Percentiles rank a stretch among this genome's conserved stretches.
Evolutionary conservation across 192 early-diverging fungal species (phyloP).

Genomic region (Entrophospora sp.): DNA sequence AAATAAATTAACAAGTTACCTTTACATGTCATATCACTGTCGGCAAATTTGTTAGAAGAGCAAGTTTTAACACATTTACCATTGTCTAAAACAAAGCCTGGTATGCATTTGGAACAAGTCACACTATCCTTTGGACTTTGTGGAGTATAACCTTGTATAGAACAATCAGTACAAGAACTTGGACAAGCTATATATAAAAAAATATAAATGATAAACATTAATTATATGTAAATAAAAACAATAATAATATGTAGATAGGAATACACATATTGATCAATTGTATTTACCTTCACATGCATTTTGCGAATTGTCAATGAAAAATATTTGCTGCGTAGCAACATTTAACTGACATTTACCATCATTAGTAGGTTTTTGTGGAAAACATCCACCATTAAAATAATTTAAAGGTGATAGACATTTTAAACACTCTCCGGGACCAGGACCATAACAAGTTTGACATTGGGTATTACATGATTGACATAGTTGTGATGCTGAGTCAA

Average conservation of each 20-base stretch:
- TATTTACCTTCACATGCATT: too few species aligned
- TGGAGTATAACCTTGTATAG: neutral
- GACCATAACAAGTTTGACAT: neutral
- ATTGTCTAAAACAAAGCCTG: neutral
- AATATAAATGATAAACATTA: too few species aligned
- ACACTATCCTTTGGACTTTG: neutral
- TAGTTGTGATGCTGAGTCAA: neutral
- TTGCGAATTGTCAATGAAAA: too few species aligned
- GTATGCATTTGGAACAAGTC: neutral
- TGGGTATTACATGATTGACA: neutral
- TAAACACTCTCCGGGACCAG: neutral
- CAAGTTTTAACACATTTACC: neutral
- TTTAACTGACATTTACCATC: conserved; percentile 9
- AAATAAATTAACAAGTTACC: too few species aligned
- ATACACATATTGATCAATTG: too few species aligned
- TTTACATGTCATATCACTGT: neutral
- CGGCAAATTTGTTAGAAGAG: neutral
- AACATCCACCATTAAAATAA: neutral
- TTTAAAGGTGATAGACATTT: neutral
- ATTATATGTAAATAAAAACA: too few species aligned
- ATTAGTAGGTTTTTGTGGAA: neutral
- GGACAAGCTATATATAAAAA: conserved; percentile 3
- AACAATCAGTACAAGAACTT: neutral
- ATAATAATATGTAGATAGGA: too few species aligned
- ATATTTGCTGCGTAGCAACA: too few species aligned